Conservation (phyloP, 192 early-diverging fungal genomes). For the Rhizophagus clarus region DNA sequence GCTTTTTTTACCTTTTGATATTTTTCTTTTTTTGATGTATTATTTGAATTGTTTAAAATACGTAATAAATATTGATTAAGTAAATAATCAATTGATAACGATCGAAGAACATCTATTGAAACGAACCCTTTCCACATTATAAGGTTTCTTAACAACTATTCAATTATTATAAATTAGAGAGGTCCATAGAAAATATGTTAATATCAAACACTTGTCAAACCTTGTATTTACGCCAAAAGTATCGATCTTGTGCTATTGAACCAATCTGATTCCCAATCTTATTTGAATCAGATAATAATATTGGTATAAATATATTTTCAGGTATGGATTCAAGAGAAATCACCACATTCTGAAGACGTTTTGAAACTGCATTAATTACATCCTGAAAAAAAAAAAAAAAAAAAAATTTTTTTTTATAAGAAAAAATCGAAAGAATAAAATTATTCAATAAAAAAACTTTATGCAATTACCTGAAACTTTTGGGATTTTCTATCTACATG, state of each 20-base stretch:
- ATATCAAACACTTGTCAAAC: neutral
- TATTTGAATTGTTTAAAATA: neutral
- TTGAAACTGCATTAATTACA: neutral
- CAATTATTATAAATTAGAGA: neutral
- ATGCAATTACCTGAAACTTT: neutral
- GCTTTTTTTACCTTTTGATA: conserved; percentile 10
- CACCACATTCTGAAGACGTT: neutral
- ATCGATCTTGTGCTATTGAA: neutral
- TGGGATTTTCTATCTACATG: conserved; percentile 1
- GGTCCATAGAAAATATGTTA: neutral
- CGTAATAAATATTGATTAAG: conserved; percentile 14
- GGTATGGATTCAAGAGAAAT: neutral
- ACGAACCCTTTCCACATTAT: conserved; percentile 9
- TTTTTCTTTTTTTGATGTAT: neutral
- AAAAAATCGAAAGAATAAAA: neutral
- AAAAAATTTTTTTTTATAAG: no score
- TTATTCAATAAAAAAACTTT: neutral
- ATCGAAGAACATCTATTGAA: neutral
- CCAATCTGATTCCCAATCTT: no score
- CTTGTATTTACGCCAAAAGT: conserved; percentile 20
- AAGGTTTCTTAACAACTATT: conserved; percentile 14
- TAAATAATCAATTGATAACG: neutral
- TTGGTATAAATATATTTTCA: neutral
- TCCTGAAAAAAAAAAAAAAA: neutral
- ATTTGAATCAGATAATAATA: neutral